These are phyloP conservation scores for Pestalotiopsis sp. DNA, from an alignment of 2,329 filamentous ascomycete species.

Conservation along the genomic window DNA sequence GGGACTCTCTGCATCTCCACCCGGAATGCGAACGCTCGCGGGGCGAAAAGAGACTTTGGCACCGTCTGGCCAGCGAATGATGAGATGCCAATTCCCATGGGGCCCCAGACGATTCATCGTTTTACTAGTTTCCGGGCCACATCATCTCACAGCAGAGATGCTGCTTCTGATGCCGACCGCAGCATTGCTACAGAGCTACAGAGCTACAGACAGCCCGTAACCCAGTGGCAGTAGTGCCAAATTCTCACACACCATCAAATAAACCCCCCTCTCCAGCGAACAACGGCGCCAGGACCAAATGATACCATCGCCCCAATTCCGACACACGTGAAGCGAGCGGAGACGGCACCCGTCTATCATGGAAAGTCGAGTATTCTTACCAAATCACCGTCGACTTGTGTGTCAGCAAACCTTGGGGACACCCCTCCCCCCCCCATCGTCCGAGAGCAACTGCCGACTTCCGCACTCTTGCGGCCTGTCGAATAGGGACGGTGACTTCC, in stretches of 20 bases:
- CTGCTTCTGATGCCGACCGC: too few relatives aligned
- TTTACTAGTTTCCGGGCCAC: neutral
- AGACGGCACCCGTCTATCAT: neutral
- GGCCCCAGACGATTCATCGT: slow-evolving; percentile 1
- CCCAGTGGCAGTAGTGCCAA: too few relatives aligned
- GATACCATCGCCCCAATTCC: neutral
- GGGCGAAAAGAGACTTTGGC: neutral
- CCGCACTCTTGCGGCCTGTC: neutral
- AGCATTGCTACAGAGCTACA: too few relatives aligned
- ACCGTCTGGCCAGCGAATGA: neutral
- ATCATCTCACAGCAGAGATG: neutral
- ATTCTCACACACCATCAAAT: too few relatives aligned
- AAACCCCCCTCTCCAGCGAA: neutral
- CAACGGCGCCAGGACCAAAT: neutral
- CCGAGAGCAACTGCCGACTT: neutral
- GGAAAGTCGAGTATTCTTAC: neutral
- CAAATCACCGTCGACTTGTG: slow-evolving; percentile 3
- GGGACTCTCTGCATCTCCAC: neutral
- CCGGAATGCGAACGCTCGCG: neutral
- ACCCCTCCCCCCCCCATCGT: neutral
- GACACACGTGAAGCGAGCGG: neutral
- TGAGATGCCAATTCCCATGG: slow-evolving; percentile 5
- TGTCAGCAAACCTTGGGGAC: neutral
- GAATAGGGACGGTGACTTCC: neutral
- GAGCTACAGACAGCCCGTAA: too few relatives aligned